These are phyloP conservation scores for Russula griseocarnosa DNA, from an alignment of 768 basidiomycete species.

Conservation along the genomic window DNA sequence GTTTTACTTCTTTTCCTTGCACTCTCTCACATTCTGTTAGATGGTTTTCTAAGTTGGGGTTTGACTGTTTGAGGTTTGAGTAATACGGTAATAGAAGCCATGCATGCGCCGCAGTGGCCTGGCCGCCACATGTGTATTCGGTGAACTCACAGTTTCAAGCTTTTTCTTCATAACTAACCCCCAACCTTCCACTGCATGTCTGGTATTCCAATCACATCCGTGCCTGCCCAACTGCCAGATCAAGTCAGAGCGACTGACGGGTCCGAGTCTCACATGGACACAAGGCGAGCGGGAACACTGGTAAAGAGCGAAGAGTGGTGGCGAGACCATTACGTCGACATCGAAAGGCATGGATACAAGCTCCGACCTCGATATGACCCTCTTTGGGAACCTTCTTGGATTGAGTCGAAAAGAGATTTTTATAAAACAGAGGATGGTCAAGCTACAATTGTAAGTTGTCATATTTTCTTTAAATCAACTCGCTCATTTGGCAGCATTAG, in stretches of 20 bases:
- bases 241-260: background rate
- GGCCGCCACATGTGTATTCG: background rate
- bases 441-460: constrained; percentile 13
- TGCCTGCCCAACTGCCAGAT: background rate
- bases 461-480: background rate
- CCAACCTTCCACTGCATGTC: background rate
- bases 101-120: no score
- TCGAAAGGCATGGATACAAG: constrained; percentile 12
- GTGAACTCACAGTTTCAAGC: background rate
- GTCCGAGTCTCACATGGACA: background rate
- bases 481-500: background rate
- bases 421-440: constrained; percentile 19
- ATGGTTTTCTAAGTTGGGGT: no score
- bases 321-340: constrained; percentile 10
- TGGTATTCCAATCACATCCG: background rate
- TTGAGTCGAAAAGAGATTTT: constrained; percentile 6
- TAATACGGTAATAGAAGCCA: no score
- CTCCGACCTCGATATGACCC: constrained; percentile 25
- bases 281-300: constrained; percentile 10
- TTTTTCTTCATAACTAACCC: background rate
- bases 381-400: constrained; percentile 19
- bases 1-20: no score
- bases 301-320: constrained; percentile 20
- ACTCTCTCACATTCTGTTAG: no score
- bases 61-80: no score